A percentile compares a stretch with the other conserved stretches of the same genome.
These are phyloP conservation scores for Vitis cinerea DNA, from an alignment of 164 flowering plant species.

Conservation along the genomic window DNA sequence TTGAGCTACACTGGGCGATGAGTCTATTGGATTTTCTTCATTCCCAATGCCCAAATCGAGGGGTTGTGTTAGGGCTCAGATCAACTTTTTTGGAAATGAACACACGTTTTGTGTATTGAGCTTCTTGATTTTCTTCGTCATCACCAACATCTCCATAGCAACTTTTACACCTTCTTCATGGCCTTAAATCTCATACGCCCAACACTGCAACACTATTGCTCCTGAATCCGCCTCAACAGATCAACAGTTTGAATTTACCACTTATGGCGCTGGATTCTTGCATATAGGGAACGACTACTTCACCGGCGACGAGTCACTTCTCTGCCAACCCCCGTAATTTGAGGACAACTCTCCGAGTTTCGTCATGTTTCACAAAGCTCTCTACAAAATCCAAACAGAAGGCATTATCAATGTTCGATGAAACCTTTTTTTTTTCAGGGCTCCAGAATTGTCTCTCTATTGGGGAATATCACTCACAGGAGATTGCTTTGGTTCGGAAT, in stretches of 20 bases:
- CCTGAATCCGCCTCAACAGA: constrained; percentile 2
- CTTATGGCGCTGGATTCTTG: not conserved
- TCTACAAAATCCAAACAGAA: not conserved
- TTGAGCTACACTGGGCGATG: constrained; percentile 3
- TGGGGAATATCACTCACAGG: not conserved
- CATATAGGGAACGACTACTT: constrained; percentile 10
- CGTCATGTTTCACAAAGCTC: not conserved
- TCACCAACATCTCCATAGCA: not conserved
- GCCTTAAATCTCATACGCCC: constrained; percentile 11
- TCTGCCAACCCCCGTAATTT: not conserved
- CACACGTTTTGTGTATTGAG: not conserved
- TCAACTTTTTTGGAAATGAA: not conserved
- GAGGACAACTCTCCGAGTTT: not conserved
- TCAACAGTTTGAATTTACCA: no score
- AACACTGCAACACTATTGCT: constrained; percentile 22
- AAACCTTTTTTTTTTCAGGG: not conserved
- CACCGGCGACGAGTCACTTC: constrained; percentile 19
- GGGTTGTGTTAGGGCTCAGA: not conserved
- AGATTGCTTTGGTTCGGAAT: not conserved
- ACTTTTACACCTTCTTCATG: not conserved
- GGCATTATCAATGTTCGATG: constrained; percentile 10
- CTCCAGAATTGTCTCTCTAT: not conserved
- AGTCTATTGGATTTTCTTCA: constrained; percentile 1
- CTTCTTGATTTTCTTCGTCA: constrained; percentile 11
- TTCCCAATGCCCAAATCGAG: constrained; percentile 10